phyloP scores from a whole-genome alignment of 331 rosid species.

The Stylosanthes scabra region DNA sequence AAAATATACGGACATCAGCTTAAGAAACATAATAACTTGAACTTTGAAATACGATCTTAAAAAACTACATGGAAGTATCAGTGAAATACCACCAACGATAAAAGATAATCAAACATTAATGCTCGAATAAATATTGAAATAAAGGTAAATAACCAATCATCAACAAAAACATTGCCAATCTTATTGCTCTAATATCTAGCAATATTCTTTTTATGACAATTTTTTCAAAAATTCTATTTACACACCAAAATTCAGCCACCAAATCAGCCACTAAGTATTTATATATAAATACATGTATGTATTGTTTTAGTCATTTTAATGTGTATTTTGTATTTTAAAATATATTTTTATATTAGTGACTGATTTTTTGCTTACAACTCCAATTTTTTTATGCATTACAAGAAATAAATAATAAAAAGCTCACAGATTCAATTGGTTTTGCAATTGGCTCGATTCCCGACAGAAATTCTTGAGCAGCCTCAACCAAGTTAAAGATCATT shows the following conservation, averaged over 20 bases:
- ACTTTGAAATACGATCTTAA: conserved; percentile 14
- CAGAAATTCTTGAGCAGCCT: conserved; percentile 97
- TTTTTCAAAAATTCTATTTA: too few relatives aligned
- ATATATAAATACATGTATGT: too few relatives aligned
- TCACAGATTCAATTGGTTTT: conserved; percentile 65
- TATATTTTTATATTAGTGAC: too few relatives aligned
- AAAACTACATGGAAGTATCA: conserved; percentile 17
- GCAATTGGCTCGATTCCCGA: conserved; percentile 77
- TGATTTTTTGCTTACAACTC: too few relatives aligned
- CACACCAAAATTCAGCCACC: too few relatives aligned
- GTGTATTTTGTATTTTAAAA: too few relatives aligned
- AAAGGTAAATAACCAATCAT: not conserved
- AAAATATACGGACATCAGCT: conserved; percentile 29
- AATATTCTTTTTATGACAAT: conserved; percentile 19
- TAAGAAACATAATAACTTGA: conserved; percentile 32
- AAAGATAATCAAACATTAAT: conserved; percentile 28
- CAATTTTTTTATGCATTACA: not conserved
- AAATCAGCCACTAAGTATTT: too few relatives aligned
- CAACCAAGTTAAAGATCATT: conserved; percentile 93
- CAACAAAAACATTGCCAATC: conserved; percentile 24
- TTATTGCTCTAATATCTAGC: conserved; percentile 20
- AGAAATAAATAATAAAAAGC: conserved; percentile 29
- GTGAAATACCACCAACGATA: conserved; percentile 12
- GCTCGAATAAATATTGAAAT: not conserved
- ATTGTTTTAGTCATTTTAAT: too few relatives aligned